A percentile compares a stretch with the other conserved stretches of the same genome.
phyloP scores from a whole-genome alignment of 2,329 filamentous ascomycete genomes.

The Trichoderma sp. region DNA sequence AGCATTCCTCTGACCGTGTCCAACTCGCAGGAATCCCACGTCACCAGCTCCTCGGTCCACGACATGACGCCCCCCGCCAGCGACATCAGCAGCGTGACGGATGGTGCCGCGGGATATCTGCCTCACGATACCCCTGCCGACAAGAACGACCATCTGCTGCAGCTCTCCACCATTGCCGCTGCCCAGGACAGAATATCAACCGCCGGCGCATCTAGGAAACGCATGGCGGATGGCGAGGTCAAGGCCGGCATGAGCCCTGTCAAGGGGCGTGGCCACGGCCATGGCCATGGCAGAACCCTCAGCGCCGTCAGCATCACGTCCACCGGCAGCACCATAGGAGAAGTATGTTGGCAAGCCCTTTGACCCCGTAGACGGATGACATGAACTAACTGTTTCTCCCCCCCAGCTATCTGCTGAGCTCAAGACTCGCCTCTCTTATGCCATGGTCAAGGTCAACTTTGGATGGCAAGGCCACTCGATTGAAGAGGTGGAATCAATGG shows the following conservation, averaged over 20 bases:
- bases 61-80: conserved; percentile 31
- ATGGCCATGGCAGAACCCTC: conserved; percentile 68
- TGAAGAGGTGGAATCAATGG: conserved; percentile 71
- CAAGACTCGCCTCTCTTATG: conserved; percentile 81
- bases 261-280: conserved; percentile 54
- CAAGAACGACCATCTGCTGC: conserved; percentile 54
- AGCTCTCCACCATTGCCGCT: conserved; percentile 57
- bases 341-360: conserved; percentile 52
- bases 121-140: conserved; percentile 27
- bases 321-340: conserved; percentile 68
- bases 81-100: conserved; percentile 23
- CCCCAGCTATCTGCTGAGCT: conserved; percentile 71
- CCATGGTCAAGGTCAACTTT: conserved; percentile 88
- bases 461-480: conserved; percentile 80
- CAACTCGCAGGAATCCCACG: conserved; percentile 30
- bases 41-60: conserved; percentile 28
- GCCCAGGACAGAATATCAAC: conserved; percentile 48
- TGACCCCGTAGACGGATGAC: conserved; percentile 20
- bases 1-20: conserved; percentile 23
- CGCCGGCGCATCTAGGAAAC: conserved; percentile 56
- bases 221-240: conserved; percentile 71
- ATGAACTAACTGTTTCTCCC: not conserved
- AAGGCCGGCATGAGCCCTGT: conserved; percentile 55
- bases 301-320: conserved; percentile 63
- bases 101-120: not conserved